A percentile compares a stretch with the other conserved stretches of the same genome.
phyloP scores from a whole-genome alignment of 1,139 yeast species.

The Magnusiomyces paraingens region DNA sequence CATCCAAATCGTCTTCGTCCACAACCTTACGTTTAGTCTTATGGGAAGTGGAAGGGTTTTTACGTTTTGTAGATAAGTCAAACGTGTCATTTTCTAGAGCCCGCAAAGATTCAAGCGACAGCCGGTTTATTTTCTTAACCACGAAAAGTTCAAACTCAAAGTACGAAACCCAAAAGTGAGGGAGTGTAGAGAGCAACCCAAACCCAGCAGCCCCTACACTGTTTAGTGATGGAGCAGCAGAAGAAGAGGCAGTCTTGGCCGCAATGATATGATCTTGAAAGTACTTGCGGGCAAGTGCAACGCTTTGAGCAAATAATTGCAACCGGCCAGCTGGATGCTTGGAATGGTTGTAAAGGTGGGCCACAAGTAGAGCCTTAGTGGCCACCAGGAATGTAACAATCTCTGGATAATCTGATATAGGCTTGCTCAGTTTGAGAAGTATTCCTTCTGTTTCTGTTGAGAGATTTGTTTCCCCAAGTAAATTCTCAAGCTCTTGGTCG shows the following conservation, averaged over 20 bases:
- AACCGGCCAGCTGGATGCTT: conserved; percentile 4
- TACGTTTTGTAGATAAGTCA: not conserved
- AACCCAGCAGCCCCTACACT: not conserved
- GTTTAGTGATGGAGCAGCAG: not conserved
- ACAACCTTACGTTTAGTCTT: not conserved
- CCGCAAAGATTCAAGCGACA: not conserved
- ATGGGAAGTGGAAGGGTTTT: not conserved
- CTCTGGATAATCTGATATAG: not conserved
- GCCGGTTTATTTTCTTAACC: conserved; percentile 4
- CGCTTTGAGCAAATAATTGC: conserved; percentile 9
- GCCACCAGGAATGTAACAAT: conserved; percentile 7
- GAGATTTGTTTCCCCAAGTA: not conserved
- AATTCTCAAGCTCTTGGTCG: not conserved
- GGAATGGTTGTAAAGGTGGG: conserved; percentile 1
- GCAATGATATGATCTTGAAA: not conserved
- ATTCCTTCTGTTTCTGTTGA: not conserved
- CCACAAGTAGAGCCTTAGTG: not conserved
- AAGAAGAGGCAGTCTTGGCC: not conserved
- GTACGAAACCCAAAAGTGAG: conserved; percentile 29
- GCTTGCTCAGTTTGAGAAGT: conserved; percentile 2
- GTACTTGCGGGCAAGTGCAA: conserved; percentile 1
- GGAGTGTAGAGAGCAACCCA: not conserved
- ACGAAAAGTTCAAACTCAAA: conserved; percentile 29
- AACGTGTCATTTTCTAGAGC: not conserved
- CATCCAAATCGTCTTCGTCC: conserved; percentile 3